A percentile compares a stretch with the other conserved stretches of the same genome.
phyloP scores from a whole-genome alignment of 2,329 filamentous ascomycete species.

The Calonectria fujianensis region DNA sequence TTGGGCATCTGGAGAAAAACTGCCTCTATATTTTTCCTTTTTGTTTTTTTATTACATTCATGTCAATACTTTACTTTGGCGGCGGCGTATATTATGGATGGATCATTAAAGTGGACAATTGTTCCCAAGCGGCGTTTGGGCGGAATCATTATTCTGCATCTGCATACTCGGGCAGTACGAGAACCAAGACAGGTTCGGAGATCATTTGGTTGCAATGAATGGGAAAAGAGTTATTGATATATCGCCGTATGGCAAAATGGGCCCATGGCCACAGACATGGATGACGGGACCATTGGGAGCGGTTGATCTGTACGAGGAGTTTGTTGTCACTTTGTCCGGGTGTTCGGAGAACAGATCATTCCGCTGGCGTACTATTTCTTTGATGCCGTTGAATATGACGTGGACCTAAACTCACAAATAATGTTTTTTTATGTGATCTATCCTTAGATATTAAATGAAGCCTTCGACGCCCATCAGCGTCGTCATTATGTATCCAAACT shows the following conservation, averaged over 20 bases:
- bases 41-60: constrained; percentile 46
- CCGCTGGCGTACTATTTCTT: constrained; percentile 44
- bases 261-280: constrained; percentile 42
- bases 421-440: constrained; percentile 25
- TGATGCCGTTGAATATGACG: constrained; percentile 54
- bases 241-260: constrained; percentile 46
- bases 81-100: constrained; percentile 52
- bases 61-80: constrained; percentile 55
- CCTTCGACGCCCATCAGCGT: neutral
- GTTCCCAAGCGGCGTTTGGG: constrained; percentile 48
- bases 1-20: constrained; percentile 47
- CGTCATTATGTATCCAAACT: neutral
- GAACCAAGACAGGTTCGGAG: constrained; percentile 48
- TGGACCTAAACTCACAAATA: constrained; percentile 34
- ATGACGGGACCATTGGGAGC: constrained; percentile 46
- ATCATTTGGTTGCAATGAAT: constrained; percentile 40
- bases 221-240: constrained; percentile 46
- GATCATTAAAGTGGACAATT: constrained; percentile 44
- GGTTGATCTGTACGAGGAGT: constrained; percentile 51
- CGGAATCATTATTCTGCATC: constrained; percentile 48
- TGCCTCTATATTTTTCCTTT: constrained; percentile 38
- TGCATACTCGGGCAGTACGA: constrained; percentile 49
- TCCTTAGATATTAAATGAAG: constrained; percentile 21
- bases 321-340: constrained; percentile 43
- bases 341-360: constrained; percentile 41